Conservation (phyloP, 2,329 filamentous ascomycete genomes). For the Alternaria consortialis region DNA sequence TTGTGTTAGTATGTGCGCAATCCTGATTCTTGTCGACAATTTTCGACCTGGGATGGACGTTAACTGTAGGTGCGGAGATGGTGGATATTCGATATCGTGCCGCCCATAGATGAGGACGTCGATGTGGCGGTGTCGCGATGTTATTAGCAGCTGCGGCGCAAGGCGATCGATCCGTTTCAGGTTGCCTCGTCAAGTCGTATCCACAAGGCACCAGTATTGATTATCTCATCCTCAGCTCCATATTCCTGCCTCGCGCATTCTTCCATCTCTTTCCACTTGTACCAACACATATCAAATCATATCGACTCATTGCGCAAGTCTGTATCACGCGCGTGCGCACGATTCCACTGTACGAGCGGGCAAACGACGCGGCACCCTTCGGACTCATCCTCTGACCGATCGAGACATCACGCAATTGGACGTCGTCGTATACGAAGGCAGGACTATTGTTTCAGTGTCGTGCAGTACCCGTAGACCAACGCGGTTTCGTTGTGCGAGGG, state of each 20-base stretch:
- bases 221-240: conserved; percentile 5
- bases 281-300: neutral
- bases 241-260: conserved; percentile 1
- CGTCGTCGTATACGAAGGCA: neutral
- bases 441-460: neutral
- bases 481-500: neutral
- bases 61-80: neutral
- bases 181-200: conserved; percentile 13
- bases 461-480: neutral
- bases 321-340: neutral
- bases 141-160: conserved; percentile 10
- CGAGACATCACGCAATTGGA: neutral
- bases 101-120: neutral
- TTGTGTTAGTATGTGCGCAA: neutral
- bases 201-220: conserved; percentile 24
- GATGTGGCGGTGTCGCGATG: conserved; percentile 18
- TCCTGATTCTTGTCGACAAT: neutral
- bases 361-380: neutral
- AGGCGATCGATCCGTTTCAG: conserved; percentile 18
- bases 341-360: neutral
- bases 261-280: neutral
- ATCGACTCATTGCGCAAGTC: neutral
- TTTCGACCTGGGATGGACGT: neutral
- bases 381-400: conserved; percentile 1
- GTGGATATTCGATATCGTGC: neutral